phyloP scores from a whole-genome alignment of 2,329 filamentous ascomycete species.

The Talaromyces verruculosus region DNA sequence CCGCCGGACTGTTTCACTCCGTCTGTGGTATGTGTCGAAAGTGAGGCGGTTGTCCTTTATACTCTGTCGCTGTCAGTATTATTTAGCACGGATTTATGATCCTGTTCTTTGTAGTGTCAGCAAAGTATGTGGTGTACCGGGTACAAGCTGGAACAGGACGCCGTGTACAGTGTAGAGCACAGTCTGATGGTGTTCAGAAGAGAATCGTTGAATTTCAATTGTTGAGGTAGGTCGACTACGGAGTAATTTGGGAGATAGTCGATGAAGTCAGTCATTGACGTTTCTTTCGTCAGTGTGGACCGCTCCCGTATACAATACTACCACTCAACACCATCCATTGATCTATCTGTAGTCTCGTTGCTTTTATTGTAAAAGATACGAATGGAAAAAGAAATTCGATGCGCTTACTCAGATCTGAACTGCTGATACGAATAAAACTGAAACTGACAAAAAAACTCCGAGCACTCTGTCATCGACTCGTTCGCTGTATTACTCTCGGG shows the following conservation, averaged over 20 bases:
- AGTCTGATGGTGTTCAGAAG: neutral
- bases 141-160: neutral
- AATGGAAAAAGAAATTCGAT: neutral
- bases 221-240: neutral
- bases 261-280: slow-evolving; percentile 1
- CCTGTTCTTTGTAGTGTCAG: neutral
- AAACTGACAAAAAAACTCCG: slow-evolving; percentile 4
- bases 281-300: slow-evolving; percentile 8
- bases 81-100: neutral
- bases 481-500: neutral
- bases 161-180: neutral
- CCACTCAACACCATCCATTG: neutral
- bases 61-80: too few species aligned
- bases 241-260: too few species aligned
- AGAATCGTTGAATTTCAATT: neutral
- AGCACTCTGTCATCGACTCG: neutral
- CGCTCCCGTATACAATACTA: neutral
- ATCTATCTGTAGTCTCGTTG: neutral
- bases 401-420: neutral
- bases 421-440: neutral
- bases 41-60: neutral
- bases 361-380: neutral
- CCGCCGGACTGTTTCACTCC: slow-evolving; percentile 12
- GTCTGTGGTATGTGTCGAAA: neutral
- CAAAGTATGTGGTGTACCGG: neutral